phyloP scores from a whole-genome alignment of 2,329 filamentous ascomycete genomes.

The Botrytis pseudocinerea region DNA sequence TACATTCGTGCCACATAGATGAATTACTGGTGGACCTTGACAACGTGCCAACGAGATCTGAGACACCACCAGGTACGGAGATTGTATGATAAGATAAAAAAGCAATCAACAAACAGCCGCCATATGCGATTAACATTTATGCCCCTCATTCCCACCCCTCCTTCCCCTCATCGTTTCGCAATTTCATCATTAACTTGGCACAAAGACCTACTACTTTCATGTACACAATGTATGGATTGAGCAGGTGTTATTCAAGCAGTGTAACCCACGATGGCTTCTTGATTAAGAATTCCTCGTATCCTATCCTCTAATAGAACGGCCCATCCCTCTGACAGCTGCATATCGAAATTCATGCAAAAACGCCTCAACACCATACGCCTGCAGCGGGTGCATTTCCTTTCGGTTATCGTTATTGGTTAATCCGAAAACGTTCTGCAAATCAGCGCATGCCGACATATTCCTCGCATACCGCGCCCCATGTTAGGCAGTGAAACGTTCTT shows the following conservation, averaged over 20 bases:
- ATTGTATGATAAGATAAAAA: slow-evolving; percentile 10
- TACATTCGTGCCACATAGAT: not conserved
- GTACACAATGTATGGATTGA: slow-evolving; percentile 2
- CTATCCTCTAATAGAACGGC: slow-evolving; percentile 14
- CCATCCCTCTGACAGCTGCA: slow-evolving; percentile 14
- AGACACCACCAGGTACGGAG: slow-evolving; percentile 16
- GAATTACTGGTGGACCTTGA: not conserved
- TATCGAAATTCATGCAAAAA: slow-evolving; percentile 35
- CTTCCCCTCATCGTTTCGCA: slow-evolving; percentile 20
- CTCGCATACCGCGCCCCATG: slow-evolving; percentile 20
- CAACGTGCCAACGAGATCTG: slow-evolving; percentile 18
- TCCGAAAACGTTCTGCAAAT: slow-evolving; percentile 28
- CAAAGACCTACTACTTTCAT: not conserved
- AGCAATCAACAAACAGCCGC: slow-evolving; percentile 9
- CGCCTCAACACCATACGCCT: slow-evolving; percentile 24
- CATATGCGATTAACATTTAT: slow-evolving; percentile 19
- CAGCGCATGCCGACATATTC: slow-evolving; percentile 26
- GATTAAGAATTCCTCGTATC: slow-evolving; percentile 9
- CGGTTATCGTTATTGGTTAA: slow-evolving; percentile 29
- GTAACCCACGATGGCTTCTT: slow-evolving; percentile 12
- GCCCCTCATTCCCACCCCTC: slow-evolving; percentile 16
- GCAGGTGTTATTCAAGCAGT: not conserved
- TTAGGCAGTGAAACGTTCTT: not conserved
- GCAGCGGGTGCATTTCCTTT: slow-evolving; percentile 22
- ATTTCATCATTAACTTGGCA: slow-evolving; percentile 14